A percentile compares a stretch with the other conserved stretches of the same genome.
These are phyloP conservation scores for Diospyros kaki DNA, from an alignment of 148 eudicot genomes.

Conservation along the genomic window DNA sequence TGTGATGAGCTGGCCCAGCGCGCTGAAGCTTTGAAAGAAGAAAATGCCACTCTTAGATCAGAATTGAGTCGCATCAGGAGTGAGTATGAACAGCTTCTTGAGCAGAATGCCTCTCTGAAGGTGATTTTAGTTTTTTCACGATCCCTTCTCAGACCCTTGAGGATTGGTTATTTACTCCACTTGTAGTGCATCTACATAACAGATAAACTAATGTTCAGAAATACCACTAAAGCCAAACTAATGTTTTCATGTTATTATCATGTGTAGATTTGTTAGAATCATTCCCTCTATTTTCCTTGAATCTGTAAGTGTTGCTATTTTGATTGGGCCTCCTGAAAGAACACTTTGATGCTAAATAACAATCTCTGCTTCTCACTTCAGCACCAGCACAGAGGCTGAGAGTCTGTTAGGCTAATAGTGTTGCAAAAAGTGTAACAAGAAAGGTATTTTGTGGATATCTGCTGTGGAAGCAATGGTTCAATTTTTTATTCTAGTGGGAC, in stretches of 20 bases:
- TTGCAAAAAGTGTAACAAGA: neutral
- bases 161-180: neutral
- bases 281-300: neutral
- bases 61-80: conserved; percentile 63
- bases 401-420: neutral
- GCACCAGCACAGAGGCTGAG: neutral
- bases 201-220: neutral
- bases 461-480: neutral
- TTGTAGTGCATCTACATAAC: neutral
- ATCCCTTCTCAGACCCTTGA: neutral
- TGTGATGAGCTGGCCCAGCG: conserved; percentile 94
- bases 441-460: neutral
- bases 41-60: conserved; percentile 79
- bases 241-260: neutral
- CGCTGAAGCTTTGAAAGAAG: conserved; percentile 79
- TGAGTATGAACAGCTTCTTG: conserved; percentile 70
- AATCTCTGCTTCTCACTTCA: neutral
- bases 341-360: neutral
- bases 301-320: neutral
- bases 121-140: conserved; percentile 22
- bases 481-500: neutral
- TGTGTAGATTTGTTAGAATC: neutral
- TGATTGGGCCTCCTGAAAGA: conserved; percentile 3
- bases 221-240: neutral
- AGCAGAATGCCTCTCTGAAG: conserved; percentile 77